Conservation (phyloP, 1,284 basidiomycete genomes). For the Marasmius oreades region DNA sequence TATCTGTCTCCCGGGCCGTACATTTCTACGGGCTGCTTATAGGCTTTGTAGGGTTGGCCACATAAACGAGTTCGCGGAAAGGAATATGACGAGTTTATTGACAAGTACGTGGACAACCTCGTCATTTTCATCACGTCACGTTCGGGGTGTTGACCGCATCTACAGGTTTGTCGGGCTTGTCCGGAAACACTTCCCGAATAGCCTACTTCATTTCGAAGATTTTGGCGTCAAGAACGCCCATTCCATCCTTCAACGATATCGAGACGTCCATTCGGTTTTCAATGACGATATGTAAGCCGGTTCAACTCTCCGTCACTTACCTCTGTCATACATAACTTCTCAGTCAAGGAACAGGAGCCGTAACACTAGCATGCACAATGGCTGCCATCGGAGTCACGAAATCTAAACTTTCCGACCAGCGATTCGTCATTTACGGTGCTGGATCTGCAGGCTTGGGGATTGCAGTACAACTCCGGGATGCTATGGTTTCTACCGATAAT, state of each 20-base stretch:
- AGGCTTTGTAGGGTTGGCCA: slow-evolving; percentile 53
- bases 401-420: slow-evolving; percentile 65
- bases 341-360: slow-evolving; percentile 85
- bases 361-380: slow-evolving; percentile 77
- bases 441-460: slow-evolving; percentile 85
- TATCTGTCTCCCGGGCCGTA: not conserved
- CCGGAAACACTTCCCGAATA: slow-evolving; percentile 40
- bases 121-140: not conserved
- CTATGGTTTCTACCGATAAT: slow-evolving; percentile 62
- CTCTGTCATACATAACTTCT: slow-evolving; percentile 4
- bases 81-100: slow-evolving; percentile 65
- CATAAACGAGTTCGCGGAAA: slow-evolving; percentile 61
- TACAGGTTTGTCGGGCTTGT: slow-evolving; percentile 48
- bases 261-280: slow-evolving; percentile 65
- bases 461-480: slow-evolving; percentile 67
- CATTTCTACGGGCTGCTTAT: not conserved
- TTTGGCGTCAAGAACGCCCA: slow-evolving; percentile 77
- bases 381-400: slow-evolving; percentile 76
- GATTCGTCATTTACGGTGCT: slow-evolving; percentile 77
- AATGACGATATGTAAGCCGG: slow-evolving; percentile 73
- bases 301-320: not conserved
- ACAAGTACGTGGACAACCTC: slow-evolving; percentile 49
- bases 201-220: slow-evolving; percentile 74
- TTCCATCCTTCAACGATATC: slow-evolving; percentile 67
- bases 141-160: not conserved